A percentile compares a stretch with the other conserved stretches of the same genome.
phyloP scores from a whole-genome alignment of 2,329 filamentous ascomycete genomes.

The Diaporthe citrichinensis region DNA sequence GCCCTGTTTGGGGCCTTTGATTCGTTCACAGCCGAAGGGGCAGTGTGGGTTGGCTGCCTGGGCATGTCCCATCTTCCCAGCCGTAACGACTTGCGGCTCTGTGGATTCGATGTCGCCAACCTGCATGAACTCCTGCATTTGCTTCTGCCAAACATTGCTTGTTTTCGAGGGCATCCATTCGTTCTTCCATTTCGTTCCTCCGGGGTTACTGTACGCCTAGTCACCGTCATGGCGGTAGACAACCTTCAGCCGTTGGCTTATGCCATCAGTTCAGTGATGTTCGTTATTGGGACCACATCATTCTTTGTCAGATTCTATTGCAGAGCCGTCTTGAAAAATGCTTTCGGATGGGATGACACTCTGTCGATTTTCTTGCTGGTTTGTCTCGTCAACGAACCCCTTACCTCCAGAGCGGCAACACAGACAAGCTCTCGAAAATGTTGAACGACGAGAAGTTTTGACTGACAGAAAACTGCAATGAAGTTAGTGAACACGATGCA shows the following conservation, averaged over 20 bases:
- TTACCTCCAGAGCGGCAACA: background rate
- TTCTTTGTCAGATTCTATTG: slow-evolving; percentile 14
- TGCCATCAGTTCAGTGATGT: background rate
- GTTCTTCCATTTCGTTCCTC: background rate
- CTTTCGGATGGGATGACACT: slow-evolving; percentile 7
- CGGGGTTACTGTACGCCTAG: background rate
- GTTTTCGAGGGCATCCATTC: background rate
- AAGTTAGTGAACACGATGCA: slow-evolving; percentile 5
- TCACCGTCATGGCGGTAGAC: background rate
- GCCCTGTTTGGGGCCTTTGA: background rate
- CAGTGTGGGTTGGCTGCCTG: background rate
- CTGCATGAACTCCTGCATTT: background rate
- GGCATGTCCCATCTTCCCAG: background rate
- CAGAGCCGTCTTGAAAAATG: slow-evolving; percentile 6
- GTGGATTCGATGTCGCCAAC: background rate
- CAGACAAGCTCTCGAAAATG: background rate
- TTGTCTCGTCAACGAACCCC: background rate
- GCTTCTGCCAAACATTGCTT: background rate
- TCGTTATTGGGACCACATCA: background rate
- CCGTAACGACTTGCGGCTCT: background rate
- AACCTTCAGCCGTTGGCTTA: slow-evolving; percentile 21
- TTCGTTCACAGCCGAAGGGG: slow-evolving; percentile 7
- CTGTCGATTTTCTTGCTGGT: slow-evolving; percentile 22
- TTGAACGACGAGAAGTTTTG: accelerated
- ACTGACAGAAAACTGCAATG: background rate